Conservation (phyloP, 371 early-diverging fungal species). For the Homolaphlyctis polyrhiza region DNA sequence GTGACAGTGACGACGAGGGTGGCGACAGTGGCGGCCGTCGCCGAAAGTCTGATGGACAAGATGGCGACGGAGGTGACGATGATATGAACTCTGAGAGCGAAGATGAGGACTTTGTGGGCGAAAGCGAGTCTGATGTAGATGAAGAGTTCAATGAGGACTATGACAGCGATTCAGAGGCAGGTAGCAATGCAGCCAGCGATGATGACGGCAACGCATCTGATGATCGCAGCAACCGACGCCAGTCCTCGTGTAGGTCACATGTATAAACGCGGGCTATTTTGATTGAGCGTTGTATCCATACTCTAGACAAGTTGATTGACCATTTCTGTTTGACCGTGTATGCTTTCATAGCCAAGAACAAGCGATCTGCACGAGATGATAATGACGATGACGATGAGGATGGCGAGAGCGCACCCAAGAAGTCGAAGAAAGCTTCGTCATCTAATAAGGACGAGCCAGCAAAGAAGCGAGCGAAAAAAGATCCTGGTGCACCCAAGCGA, state of each 20-base stretch:
- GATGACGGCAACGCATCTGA: background rate
- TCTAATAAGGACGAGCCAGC: constrained; percentile 5
- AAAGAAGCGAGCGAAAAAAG: constrained; percentile 15
- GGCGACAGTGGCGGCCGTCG: constrained; percentile 16
- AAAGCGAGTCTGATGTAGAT: constrained; percentile 72
- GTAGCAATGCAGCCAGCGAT: constrained; percentile 4
- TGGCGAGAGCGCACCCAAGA: constrained; percentile 6
- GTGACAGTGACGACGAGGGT: constrained; percentile 17
- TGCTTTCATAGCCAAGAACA: background rate
- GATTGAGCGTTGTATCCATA: too few relatives aligned
- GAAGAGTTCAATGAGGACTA: constrained; percentile 87
- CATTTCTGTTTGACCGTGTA: too few relatives aligned
- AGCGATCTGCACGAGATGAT: constrained; percentile 6
- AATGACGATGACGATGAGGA: background rate
- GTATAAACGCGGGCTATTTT: too few relatives aligned
- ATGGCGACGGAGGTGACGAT: constrained; percentile 40
- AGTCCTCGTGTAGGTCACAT: background rate
- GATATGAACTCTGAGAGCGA: constrained; percentile 36
- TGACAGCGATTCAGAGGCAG: constrained; percentile 16
- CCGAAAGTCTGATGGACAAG: too few relatives aligned
- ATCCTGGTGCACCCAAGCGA: constrained; percentile 55
- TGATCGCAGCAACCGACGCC: background rate
- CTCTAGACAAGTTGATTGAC: too few relatives aligned
- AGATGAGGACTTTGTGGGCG: constrained; percentile 88
- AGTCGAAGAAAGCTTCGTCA: constrained; percentile 15